Evolutionary conservation across 108 stramenopile genomes (phyloP).

Genomic region (Epithemia pelagica): DNA sequence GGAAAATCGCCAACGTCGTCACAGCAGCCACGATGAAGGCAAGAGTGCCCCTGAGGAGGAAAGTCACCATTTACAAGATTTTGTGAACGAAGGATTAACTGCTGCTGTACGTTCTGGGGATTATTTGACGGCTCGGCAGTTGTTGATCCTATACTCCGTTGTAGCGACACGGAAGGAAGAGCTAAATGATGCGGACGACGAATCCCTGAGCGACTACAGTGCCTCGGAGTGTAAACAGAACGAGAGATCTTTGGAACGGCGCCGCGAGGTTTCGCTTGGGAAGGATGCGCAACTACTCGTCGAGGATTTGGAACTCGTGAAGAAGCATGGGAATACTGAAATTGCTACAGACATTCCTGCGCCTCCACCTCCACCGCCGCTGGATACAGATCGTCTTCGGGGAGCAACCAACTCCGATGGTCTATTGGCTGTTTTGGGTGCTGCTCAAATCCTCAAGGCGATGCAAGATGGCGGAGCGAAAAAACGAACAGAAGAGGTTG

Average conservation of each 20-base stretch:
- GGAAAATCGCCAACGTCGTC: conserved; percentile 16
- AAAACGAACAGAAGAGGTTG: conserved; percentile 55
- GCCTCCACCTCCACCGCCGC: conserved; percentile 81
- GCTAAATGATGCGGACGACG: conserved; percentile 9
- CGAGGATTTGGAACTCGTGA: conserved; percentile 3
- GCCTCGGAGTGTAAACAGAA: neutral
- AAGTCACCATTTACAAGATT: conserved; percentile 67
- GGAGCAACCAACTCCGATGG: conserved; percentile 87
- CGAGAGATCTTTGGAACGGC: neutral
- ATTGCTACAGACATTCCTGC: neutral
- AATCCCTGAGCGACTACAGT: neutral
- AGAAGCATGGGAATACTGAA: neutral
- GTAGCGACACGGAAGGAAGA: conserved; percentile 54
- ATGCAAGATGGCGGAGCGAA: conserved; percentile 82
- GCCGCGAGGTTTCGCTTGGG: neutral
- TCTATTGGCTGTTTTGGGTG: conserved; percentile 74
- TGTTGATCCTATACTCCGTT: conserved; percentile 77
- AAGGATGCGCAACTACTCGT: conserved; percentile 1
- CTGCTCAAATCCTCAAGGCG: conserved; percentile 73
- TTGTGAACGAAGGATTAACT: conserved; percentile 84
- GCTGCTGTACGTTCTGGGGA: conserved; percentile 73
- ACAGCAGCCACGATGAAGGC: neutral
- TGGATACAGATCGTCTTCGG: conserved; percentile 82
- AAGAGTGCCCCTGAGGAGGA: conserved; percentile 8
- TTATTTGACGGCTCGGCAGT: conserved; percentile 77